These are phyloP conservation scores for Verticillium alfalfae DNA, from an alignment of 2,329 filamentous ascomycete species.

Conservation along the genomic window DNA sequence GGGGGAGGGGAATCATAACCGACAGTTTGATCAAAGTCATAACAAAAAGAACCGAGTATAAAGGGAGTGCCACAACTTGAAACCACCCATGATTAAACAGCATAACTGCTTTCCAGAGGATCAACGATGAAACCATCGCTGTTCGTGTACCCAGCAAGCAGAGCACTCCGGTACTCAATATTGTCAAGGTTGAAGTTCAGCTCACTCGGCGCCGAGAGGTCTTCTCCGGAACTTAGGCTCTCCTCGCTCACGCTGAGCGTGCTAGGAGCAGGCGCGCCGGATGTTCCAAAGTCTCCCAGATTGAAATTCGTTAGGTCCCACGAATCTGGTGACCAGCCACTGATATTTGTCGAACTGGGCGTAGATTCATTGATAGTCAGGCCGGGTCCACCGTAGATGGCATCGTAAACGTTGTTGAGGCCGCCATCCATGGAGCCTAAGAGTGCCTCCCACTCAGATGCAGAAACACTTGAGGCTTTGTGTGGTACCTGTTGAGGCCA, in stretches of 20 bases:
- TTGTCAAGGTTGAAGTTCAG: conserved; percentile 20
- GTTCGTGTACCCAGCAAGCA: conserved; percentile 14
- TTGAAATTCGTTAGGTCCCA: conserved; percentile 50
- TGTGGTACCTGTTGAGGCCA: conserved; percentile 26
- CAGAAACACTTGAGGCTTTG: conserved; percentile 43
- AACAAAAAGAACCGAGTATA: neutral
- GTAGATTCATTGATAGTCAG: conserved; percentile 40
- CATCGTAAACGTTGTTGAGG: conserved; percentile 77
- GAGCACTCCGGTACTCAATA: conserved; percentile 26
- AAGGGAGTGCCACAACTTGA: neutral
- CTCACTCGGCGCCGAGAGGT: conserved; percentile 33
- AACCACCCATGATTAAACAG: conserved; percentile 21
- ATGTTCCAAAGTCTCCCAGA: conserved; percentile 39
- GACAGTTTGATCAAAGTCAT: neutral
- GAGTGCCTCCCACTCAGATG: conserved; percentile 77
- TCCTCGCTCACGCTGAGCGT: conserved; percentile 53
- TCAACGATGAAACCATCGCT: conserved; percentile 26
- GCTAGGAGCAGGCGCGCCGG: conserved; percentile 41
- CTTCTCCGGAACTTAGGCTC: conserved; percentile 50
- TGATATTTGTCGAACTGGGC: conserved; percentile 28
- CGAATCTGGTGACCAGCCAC: conserved; percentile 51
- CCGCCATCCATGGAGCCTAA: conserved; percentile 76
- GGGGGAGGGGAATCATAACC: neutral
- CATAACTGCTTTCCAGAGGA: conserved; percentile 32
- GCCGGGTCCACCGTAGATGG: conserved; percentile 64